Percentiles rank a stretch among this genome's conserved stretches.
Conservation (phyloP, 2,329 filamentous ascomycete genomes). For the Colletotrichum godetiae region DNA sequence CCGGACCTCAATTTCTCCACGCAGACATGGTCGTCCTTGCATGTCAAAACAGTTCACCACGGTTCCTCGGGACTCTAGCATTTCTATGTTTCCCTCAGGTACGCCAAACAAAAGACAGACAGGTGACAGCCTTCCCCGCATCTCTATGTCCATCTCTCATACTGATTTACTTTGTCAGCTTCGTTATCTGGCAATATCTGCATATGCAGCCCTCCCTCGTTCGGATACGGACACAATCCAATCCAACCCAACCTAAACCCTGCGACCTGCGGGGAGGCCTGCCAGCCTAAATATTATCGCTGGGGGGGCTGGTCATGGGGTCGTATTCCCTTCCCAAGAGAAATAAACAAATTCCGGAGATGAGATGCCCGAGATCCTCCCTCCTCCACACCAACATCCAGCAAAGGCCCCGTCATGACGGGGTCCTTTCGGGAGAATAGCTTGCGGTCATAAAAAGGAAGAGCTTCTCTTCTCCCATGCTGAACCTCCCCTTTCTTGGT, state of each 20-base stretch:
- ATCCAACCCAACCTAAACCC: no score
- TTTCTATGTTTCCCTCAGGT: background rate
- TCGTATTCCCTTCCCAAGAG: background rate
- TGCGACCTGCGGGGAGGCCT: background rate
- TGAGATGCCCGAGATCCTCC: conserved; percentile 15
- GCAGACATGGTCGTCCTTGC: conserved; percentile 13
- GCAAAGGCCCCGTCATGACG: background rate
- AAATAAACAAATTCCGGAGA: conserved; percentile 12
- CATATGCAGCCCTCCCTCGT: background rate
- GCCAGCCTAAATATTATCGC: background rate
- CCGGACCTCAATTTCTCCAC: conserved; percentile 19
- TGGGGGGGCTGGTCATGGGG: background rate
- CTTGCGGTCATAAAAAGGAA: background rate
- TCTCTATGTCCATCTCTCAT: background rate
- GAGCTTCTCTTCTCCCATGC: background rate
- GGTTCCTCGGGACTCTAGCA: no score
- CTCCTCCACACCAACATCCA: background rate
- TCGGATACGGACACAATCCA: background rate
- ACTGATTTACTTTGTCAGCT: background rate
- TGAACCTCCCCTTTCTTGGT: no score
- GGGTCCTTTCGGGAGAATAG: background rate
- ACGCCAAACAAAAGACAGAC: conserved; percentile 2
- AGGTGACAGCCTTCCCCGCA: conserved; percentile 11
- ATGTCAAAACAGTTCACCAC: background rate
- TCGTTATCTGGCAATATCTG: background rate